phyloP scores from a whole-genome alignment of 352 stramenopile genomes.

The Globisporangium echinulatum region DNA sequence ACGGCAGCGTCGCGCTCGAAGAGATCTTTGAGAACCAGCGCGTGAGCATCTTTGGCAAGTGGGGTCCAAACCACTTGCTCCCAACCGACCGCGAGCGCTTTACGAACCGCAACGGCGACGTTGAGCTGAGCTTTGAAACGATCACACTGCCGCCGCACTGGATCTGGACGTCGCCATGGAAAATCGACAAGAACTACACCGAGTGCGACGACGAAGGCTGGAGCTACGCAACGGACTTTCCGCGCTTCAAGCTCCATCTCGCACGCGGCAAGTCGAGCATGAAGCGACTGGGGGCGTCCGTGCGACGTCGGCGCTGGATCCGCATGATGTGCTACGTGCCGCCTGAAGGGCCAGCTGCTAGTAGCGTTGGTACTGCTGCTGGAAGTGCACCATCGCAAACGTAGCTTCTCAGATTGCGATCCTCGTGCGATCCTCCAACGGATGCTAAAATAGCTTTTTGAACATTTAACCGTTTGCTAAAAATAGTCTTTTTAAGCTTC shows the following conservation, averaged over 20 bases:
- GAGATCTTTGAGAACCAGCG: conserved; percentile 88
- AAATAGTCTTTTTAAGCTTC: too few relatives aligned
- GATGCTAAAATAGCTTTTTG: too few relatives aligned
- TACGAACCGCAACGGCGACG: conserved; percentile 74
- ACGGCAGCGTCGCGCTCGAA: conserved; percentile 72
- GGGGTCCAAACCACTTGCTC: conserved; percentile 77
- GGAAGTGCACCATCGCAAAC: too few relatives aligned
- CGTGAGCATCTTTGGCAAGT: conserved; percentile 85
- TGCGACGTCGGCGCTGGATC: conserved; percentile 77
- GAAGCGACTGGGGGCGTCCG: conserved; percentile 62
- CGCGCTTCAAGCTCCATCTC: conserved; percentile 78
- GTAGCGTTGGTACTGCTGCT: background rate
- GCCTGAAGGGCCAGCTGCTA: conserved; percentile 17
- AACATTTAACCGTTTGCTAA: too few relatives aligned
- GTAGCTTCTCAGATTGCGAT: too few relatives aligned
- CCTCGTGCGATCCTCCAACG: too few relatives aligned
- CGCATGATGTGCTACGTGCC: conserved; percentile 82
- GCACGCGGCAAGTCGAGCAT: conserved; percentile 74
- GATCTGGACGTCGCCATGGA: conserved; percentile 83
- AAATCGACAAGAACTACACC: conserved; percentile 85
- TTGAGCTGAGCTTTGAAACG: conserved; percentile 74
- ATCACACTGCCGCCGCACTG: conserved; percentile 65
- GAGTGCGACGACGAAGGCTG: conserved; percentile 85
- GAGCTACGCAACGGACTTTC: conserved; percentile 85
- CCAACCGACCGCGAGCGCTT: conserved; percentile 77